Percentiles rank a stretch among this genome's conserved stretches.
phyloP scores from a whole-genome alignment of 805 yeast species.

The Suhomyces sp. region DNA sequence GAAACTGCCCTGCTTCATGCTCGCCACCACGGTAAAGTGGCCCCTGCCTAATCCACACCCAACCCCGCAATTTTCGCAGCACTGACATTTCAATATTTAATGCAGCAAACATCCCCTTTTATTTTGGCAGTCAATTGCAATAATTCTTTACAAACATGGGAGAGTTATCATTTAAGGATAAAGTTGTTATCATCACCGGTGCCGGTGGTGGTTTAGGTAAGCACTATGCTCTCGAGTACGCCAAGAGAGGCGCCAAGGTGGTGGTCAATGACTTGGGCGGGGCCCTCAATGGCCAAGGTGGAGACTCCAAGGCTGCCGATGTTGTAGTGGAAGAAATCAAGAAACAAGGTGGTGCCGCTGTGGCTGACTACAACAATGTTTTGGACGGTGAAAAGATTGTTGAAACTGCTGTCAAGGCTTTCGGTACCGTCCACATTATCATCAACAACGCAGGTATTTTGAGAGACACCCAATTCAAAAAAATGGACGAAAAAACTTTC shows the following conservation, averaged over 20 bases:
- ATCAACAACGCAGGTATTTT: slow-evolving; percentile 95
- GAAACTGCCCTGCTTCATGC: neutral
- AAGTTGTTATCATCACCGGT: slow-evolving; percentile 92
- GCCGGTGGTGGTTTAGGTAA: slow-evolving; percentile 97
- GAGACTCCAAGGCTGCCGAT: slow-evolving; percentile 75
- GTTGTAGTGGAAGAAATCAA: slow-evolving; percentile 88
- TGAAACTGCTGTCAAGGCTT: slow-evolving; percentile 78
- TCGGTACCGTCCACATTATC: slow-evolving; percentile 84
- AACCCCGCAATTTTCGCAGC: neutral
- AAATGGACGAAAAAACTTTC: slow-evolving; percentile 81
- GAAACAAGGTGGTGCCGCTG: slow-evolving; percentile 77
- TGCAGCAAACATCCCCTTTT: neutral
- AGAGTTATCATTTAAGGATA: slow-evolving; percentile 58
- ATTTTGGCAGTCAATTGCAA: neutral
- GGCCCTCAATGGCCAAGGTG: slow-evolving; percentile 65
- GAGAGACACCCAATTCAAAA: slow-evolving; percentile 82
- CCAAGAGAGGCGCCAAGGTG: slow-evolving; percentile 88
- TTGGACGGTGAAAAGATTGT: slow-evolving; percentile 80
- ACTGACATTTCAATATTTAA: neutral
- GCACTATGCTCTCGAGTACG: slow-evolving; percentile 82
- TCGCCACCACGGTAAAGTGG: neutral
- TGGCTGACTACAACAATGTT: slow-evolving; percentile 91
- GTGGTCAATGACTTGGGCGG: slow-evolving; percentile 96
- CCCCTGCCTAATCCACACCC: neutral
- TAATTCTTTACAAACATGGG: slow-evolving; percentile 19